Conservation (phyloP, 2,329 filamentous ascomycete genomes). For the Arthrobotrys conoides region DNA sequence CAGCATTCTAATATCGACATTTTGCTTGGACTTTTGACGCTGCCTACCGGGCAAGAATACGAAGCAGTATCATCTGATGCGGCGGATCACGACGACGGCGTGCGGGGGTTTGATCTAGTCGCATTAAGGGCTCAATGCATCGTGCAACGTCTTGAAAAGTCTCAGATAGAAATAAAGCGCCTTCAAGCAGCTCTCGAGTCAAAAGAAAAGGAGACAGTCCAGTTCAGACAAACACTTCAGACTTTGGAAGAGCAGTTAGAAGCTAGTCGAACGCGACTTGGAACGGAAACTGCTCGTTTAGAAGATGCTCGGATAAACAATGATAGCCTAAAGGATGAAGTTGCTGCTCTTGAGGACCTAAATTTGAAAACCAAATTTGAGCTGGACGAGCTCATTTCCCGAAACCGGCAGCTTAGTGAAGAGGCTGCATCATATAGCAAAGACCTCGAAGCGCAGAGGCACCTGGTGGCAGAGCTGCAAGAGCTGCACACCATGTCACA, state of each 20-base stretch:
- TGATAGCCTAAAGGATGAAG: constrained; percentile 8
- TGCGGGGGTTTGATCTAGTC: constrained; percentile 2
- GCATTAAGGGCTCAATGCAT: constrained; percentile 7
- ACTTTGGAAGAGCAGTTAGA: constrained; percentile 25
- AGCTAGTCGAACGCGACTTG: constrained; percentile 1
- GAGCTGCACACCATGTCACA: constrained; percentile 63
- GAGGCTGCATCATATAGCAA: constrained; percentile 71
- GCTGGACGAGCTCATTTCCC: constrained; percentile 58
- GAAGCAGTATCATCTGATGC: neutral
- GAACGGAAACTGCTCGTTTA: constrained; percentile 14
- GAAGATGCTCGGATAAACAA: neutral
- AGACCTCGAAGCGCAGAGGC: constrained; percentile 75
- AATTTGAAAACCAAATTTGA: constrained; percentile 70
- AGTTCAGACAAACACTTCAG: constrained; percentile 11
- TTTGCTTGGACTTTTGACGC: constrained; percentile 28
- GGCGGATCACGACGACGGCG: neutral
- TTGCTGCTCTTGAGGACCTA: constrained; percentile 73
- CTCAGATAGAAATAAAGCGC: constrained; percentile 1
- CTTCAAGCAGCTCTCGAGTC: constrained; percentile 32
- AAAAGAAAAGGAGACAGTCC: constrained; percentile 3
- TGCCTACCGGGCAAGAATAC: neutral
- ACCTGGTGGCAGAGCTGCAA: constrained; percentile 62
- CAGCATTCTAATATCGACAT: constrained; percentile 25
- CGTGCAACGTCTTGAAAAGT: constrained; percentile 10
- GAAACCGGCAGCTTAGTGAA: constrained; percentile 62